phyloP scores from a whole-genome alignment of 768 basidiomycete genomes.

The Lactarius pseudohatsudake region DNA sequence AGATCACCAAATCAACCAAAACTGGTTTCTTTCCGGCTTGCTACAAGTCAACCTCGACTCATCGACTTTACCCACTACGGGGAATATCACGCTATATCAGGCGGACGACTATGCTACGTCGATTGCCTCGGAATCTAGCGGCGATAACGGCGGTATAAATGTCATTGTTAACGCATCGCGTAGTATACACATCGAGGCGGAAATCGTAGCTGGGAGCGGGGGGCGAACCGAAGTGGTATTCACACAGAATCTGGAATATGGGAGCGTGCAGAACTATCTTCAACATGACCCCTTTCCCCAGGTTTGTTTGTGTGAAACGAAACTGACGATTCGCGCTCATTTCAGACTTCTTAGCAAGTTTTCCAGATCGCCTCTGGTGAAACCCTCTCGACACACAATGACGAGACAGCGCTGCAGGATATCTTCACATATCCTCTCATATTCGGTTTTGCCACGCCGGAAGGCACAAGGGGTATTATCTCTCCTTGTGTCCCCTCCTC shows the following conservation, averaged over 20 bases:
- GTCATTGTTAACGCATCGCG: constrained; percentile 47
- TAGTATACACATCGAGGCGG: constrained; percentile 57
- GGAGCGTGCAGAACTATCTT: constrained; percentile 60
- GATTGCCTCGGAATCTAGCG: too few species aligned
- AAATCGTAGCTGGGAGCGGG: constrained; percentile 64
- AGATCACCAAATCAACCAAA: constrained; percentile 63
- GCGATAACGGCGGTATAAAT: too few species aligned
- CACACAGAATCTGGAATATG: constrained; percentile 57
- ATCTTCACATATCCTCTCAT: too few species aligned
- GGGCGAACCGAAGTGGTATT: constrained; percentile 53
- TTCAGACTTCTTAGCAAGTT: too few species aligned
- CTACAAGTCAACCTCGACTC: constrained; percentile 69
- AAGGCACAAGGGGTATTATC: constrained; percentile 11
- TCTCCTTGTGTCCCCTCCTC: too few species aligned
- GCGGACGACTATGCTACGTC: constrained; percentile 57
- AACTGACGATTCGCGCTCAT: too few species aligned
- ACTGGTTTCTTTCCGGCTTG: constrained; percentile 74
- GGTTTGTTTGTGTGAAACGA: too few species aligned
- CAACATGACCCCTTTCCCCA: constrained; percentile 38
- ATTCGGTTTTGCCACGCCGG: too few species aligned
- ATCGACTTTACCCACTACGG: constrained; percentile 64
- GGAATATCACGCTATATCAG: constrained; percentile 55
- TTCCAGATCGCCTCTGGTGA: too few species aligned
- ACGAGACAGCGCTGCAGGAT: too few species aligned
- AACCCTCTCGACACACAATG: constrained; percentile 47